These are phyloP conservation scores for Ceratobasidium sp. DNA, from an alignment of 1,284 basidiomycete genomes.

Conservation along the genomic window DNA sequence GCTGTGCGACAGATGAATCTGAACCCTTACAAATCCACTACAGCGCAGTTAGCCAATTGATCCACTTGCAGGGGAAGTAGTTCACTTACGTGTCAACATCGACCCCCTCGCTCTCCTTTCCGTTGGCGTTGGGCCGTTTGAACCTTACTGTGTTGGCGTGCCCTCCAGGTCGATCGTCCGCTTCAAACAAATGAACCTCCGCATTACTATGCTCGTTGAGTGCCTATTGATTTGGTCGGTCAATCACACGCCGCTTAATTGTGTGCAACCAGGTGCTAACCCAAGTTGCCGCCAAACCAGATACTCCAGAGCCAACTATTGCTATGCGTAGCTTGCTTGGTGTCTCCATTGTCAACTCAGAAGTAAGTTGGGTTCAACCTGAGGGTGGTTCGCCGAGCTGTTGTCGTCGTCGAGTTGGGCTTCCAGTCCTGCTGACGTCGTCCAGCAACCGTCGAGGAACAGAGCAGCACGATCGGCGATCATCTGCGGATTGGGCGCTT, in stretches of 20 bases:
- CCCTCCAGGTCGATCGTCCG: conserved; percentile 71
- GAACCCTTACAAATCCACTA: conserved; percentile 60
- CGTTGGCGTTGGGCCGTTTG: conserved; percentile 47
- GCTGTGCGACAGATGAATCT: neutral
- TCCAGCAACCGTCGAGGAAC: neutral
- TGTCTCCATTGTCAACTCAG: conserved; percentile 45
- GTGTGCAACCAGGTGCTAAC: conserved; percentile 51
- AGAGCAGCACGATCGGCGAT: conserved; percentile 7
- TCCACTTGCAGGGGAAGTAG: conserved; percentile 10
- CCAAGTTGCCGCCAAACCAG: conserved; percentile 80
- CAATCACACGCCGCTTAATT: neutral
- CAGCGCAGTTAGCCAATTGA: conserved; percentile 1
- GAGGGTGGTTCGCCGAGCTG: too few relatives aligned
- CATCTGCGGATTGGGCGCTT: conserved; percentile 14
- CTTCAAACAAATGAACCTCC: conserved; percentile 81
- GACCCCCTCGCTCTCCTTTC: conserved; percentile 52
- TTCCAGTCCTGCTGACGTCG: too few relatives aligned
- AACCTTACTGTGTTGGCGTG: conserved; percentile 80
- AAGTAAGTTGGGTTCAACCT: neutral
- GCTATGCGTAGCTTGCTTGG: conserved; percentile 55
- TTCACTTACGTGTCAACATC: conserved; percentile 72
- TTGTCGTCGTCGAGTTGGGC: too few relatives aligned
- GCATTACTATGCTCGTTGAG: conserved; percentile 81
- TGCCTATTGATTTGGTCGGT: conserved; percentile 42
- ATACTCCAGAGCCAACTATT: conserved; percentile 79